Evolutionary conservation across 2,329 filamentous ascomycete genomes (phyloP).

Genomic region (Tolypocladium ophioglossoides): DNA sequence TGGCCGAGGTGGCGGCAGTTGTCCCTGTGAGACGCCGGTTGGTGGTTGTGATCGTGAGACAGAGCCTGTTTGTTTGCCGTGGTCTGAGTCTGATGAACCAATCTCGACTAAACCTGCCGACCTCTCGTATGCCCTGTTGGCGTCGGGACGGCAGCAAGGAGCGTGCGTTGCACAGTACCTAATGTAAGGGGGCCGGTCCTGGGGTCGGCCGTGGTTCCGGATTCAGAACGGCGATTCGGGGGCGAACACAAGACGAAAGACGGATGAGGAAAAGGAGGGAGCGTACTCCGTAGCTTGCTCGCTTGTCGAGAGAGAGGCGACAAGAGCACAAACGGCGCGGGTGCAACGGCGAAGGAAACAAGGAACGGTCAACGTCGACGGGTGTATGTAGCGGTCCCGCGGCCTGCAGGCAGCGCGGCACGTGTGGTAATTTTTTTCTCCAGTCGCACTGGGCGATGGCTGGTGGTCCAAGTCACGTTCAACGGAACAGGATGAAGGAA

Average conservation of each 20-base stretch:
- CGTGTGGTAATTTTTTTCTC: not conserved
- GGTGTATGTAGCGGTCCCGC: not conserved
- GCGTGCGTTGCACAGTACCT: not conserved
- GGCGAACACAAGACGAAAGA: not conserved
- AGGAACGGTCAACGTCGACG: slow-evolving; percentile 20
- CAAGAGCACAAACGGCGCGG: not conserved
- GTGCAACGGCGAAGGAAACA: not conserved
- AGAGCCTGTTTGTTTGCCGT: not conserved
- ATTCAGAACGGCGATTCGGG: not conserved
- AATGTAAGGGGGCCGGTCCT: not conserved
- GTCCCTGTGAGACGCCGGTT: not conserved
- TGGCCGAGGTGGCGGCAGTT: not conserved
- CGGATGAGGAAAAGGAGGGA: not conserved
- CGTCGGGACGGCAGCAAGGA: not conserved
- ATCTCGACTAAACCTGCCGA: not conserved
- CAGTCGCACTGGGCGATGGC: not conserved
- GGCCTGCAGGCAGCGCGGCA: not conserved
- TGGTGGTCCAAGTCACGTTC: not conserved
- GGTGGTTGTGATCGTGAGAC: not conserved
- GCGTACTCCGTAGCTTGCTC: not conserved
- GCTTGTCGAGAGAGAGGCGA: not conserved
- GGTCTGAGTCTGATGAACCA: not conserved
- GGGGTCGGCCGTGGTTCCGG: not conserved
- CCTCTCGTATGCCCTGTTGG: not conserved
- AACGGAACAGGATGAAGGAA: not conserved